Percentiles rank a stretch among this genome's conserved stretches.
Conservation (phyloP, 2,329 filamentous ascomycete species). For the Conoideocrella luteorostrata region DNA sequence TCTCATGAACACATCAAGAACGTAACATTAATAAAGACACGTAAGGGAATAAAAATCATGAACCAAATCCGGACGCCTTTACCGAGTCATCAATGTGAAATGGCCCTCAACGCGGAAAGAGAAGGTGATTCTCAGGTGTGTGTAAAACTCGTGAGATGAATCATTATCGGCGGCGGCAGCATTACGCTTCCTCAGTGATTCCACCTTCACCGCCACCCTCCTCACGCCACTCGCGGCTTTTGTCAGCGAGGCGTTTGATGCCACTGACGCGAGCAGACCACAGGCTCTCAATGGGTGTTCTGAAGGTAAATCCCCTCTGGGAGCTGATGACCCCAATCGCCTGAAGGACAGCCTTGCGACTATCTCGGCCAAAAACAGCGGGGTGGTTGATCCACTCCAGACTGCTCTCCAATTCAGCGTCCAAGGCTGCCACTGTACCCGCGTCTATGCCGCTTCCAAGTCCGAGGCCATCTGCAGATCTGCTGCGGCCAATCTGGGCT, state of each 20-base stretch:
- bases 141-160: too few species aligned
- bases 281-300: conserved; percentile 79
- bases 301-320: conserved; percentile 88
- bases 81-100: too few species aligned
- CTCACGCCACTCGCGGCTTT: conserved; percentile 87
- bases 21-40: neutral
- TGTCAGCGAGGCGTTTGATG: conserved; percentile 73
- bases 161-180: too few species aligned
- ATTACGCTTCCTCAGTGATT: conserved; percentile 54
- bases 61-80: too few species aligned
- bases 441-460: conserved; percentile 73
- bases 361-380: conserved; percentile 88
- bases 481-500: conserved; percentile 41
- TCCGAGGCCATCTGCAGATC: conserved; percentile 52
- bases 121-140: too few species aligned
- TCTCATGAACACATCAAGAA: conserved; percentile 12
- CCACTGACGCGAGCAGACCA: conserved; percentile 82
- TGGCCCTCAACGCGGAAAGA: too few species aligned
- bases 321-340: conserved; percentile 95
- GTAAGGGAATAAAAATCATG: neutral
- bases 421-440: conserved; percentile 75
- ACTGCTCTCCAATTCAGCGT: conserved; percentile 82
- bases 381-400: conserved; percentile 98
- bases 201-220: conserved; percentile 67
- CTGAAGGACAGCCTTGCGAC: conserved; percentile 90